Evolutionary conservation across 768 basidiomycete genomes (phyloP), one percentile per base, ranked within the genome.

Genomic region (Russula emetica): DNA sequence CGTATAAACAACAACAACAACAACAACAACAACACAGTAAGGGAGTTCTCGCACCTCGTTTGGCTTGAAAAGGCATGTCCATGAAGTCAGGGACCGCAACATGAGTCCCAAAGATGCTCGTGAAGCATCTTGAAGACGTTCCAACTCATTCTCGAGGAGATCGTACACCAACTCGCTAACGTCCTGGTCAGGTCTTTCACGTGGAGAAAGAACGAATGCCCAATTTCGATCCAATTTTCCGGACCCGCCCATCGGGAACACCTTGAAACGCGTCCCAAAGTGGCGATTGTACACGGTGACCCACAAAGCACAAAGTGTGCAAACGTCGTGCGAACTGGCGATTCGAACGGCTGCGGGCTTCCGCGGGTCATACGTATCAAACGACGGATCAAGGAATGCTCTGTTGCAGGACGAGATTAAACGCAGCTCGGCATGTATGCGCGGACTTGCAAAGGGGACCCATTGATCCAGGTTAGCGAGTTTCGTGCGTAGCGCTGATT

Each of bases 261-360:
- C 64, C 59, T 56, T 65, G 60, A 61, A 65, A 30, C 64, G 64
- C 2, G 59, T 52, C 40, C 64, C 59, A n/a, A 61, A 65, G 20
- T 61, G 47, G n/a, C 55, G 64, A 30, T 65, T 65, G 64, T 61
- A 61, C 42, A 53, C 59, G 54, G 59, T 55, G 49, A 65, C 59
- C 64, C 64, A 65, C n/a, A 65, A 5, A 8, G 64, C 64, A 34
- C 64, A 65, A 16, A 65, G 64, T 42, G 64, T 45, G 55, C 54
- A 56, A 50, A 65, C 55, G 50, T 65, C 64, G 60, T 65, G 64
- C 18, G 64, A 65, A 42, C 64, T 65, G 32, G 54, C 64, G 26
- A 65, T 65, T 16, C 59, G 64, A 8, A 65, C 54, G 24, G 54
- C 40, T 5, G 64, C 64, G 5, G 26, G 60, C n/a, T 61, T 65